A percentile compares a stretch with the other conserved stretches of the same genome.
phyloP scores from a whole-genome alignment of 2,329 filamentous ascomycete species.

The Gliomastix tumulicola region DNA sequence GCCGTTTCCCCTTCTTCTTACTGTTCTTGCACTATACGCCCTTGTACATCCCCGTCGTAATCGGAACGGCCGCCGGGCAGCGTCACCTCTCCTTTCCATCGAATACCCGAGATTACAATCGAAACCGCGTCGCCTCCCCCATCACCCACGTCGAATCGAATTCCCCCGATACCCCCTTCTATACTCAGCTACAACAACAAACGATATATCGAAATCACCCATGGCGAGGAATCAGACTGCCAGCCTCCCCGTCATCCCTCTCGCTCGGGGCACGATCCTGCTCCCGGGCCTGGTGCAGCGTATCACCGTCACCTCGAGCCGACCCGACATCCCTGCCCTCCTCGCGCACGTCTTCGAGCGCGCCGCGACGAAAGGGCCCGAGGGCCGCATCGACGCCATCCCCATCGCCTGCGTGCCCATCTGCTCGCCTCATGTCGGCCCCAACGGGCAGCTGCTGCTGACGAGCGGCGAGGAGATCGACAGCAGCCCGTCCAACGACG shows the following conservation, averaged over 20 bases:
- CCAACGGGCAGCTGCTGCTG: constrained; percentile 69
- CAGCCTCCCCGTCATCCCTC: constrained; percentile 69
- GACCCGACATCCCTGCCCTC: constrained; percentile 82
- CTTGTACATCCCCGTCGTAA: too few species aligned
- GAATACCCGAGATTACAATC: too few species aligned
- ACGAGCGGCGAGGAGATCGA: constrained; percentile 52
- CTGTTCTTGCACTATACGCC: too few species aligned
- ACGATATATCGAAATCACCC: constrained; percentile 3
- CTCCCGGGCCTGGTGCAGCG: constrained; percentile 81
- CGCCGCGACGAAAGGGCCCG: constrained; percentile 60
- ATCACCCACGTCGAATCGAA: not conserved
- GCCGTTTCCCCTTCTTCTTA: too few species aligned
- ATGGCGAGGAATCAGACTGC: constrained; percentile 34
- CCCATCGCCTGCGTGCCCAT: constrained; percentile 85
- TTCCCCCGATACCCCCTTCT: not conserved
- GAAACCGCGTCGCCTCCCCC: not conserved
- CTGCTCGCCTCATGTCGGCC: constrained; percentile 65
- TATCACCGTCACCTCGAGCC: constrained; percentile 70
- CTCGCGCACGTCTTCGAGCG: constrained; percentile 79
- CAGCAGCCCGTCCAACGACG: constrained; percentile 30
- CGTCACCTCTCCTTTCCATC: too few species aligned
- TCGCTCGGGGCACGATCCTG: constrained; percentile 74
- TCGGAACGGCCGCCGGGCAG: too few species aligned
- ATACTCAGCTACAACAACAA: not conserved
- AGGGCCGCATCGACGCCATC: constrained; percentile 57